Base-by-base conservation (phyloP, 352 stramenopile species). In the Globisporangium uncinulatum region DNA sequence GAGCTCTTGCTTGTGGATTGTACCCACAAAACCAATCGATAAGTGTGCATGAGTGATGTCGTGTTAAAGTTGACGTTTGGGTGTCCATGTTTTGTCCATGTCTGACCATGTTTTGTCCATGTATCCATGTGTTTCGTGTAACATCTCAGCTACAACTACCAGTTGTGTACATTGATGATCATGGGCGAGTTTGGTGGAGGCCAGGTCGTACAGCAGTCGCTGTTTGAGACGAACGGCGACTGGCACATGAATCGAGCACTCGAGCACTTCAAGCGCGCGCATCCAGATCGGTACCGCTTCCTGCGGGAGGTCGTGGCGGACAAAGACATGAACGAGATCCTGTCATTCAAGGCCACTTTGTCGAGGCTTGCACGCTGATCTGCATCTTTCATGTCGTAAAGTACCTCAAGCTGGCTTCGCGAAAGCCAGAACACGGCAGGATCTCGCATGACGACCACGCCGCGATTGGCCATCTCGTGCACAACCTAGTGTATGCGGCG, bases 271-370 rank as follows among this genome's bases (percentile, higher is more conserved):
- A 56, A 57, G 36, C 54, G 56, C 0, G 50, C 54, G 0, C 29
- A 74, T 19, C 47, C 62, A 3, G 59, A 63, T 3, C 2, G 29
- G 1, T 4, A 15, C 0, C 43, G 65, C 21, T 37, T 63, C 14
- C 3, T 70, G 6, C 3, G 59, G 6, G 59, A 68, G 2, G 59
- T 74, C 5, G 62, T 74, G 11, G 59, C 67, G 0, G 59, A 74
- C 54, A 70, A 74, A 49, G 52, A 74, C 36, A 41, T 72, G 19
- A 65, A 66, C 9, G 65, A 69, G 53, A 69, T 72, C 47, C 24
- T 47, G 45, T 70, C 2, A 13, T 74, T 13, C n/a, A 62, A 29
- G 5, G 0, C 1, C 15, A 61, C 19, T 70, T 68, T 41, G 56
- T 29, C 0, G 17, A 59, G 15, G 60, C 51, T 10, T 53, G 57